Evolutionary conservation across 2,329 filamentous ascomycete genomes (phyloP), one percentile per base, ranked within the genome.

Genomic region (Plenodomus lindquistii): DNA sequence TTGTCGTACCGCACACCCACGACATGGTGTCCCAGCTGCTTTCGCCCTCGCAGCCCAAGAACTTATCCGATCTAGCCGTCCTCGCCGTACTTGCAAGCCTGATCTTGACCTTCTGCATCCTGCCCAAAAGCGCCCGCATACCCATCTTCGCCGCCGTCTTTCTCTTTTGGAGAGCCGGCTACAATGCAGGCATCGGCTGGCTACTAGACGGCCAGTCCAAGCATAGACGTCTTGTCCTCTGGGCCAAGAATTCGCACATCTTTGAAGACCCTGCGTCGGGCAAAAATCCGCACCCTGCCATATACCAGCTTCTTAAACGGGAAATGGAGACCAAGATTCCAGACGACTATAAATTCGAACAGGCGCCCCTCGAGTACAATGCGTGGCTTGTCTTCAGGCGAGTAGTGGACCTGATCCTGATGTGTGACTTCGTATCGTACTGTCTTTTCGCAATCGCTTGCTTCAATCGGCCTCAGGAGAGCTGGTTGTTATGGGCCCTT

Each of bases 21-120:
- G 94, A 99, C 76, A 97, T 99, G 94, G 93, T 99, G 62, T 96
- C 93, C 42, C 94, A 97, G 76, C 83, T 99, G 46, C 85, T 99
- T 62, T 94, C 95, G 64, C 94, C 94, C 42, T 89, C 88, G 59
- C 88, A 97, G 70, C 91, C 94, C 44, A 99, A 99, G 80, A 97
- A 97, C 71, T 72, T 95, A 34, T 94, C 91, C 52, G 94, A 99
- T 73, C 75, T 85, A 48, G 69, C 88, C 50, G 91, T 99, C 56
- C 80, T 99, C 48, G 80, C 81, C 39, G 87, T 97, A 50, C 81
- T 99, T 40, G 87, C 80, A 46, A 75, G 83, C 43, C 89, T 96
- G 67, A 86, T 96, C 59, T 71, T 88, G 42, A 78, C 86, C 16
- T 84, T 94, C 31, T 94, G 86, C 75, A 66, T 81, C 29, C 81